Percentiles rank a stretch among this genome's conserved stretches.
These are phyloP conservation scores for Diutina pseudorugosa DNA, from an alignment of 1,139 yeast genomes.

Conservation along the genomic window DNA sequence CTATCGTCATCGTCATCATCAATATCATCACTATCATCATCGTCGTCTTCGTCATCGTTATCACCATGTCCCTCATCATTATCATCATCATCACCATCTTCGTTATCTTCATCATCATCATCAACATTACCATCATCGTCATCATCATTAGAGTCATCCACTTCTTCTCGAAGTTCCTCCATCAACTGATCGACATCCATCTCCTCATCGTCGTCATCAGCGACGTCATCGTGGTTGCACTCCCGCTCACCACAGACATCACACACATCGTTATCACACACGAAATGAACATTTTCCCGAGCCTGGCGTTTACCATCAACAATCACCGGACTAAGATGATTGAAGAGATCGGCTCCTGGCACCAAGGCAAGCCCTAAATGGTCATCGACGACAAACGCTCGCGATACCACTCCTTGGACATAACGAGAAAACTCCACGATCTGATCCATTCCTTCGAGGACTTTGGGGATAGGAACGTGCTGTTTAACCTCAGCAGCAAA, in stretches of 20 bases:
- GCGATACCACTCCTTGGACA: constrained; percentile 52
- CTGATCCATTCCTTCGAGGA: constrained; percentile 16
- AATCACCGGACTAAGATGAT: constrained; percentile 40
- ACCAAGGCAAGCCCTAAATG: constrained; percentile 68
- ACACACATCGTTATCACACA: constrained; percentile 31
- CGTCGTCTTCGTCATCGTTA: not conserved
- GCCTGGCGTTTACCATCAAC: constrained; percentile 10
- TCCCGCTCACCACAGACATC: constrained; percentile 9
- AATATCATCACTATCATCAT: not conserved
- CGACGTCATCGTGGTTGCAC: constrained; percentile 37
- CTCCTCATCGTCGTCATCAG: constrained; percentile 3
- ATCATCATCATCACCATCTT: constrained; percentile 4
- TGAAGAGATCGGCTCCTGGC: constrained; percentile 86
- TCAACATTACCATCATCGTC: constrained; percentile 10
- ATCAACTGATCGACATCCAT: constrained; percentile 5
- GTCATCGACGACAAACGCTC: constrained; percentile 72
- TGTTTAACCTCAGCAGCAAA: constrained; percentile 28
- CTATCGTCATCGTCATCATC: not conserved
- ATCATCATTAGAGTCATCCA: constrained; percentile 8
- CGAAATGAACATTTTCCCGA: constrained; percentile 62
- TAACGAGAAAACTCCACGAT: constrained; percentile 36
- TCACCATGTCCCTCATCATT: constrained; percentile 1
- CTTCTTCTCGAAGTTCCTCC: constrained; percentile 2
- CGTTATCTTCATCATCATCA: constrained; percentile 7
- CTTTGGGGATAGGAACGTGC: constrained; percentile 26